Evolutionary conservation across 2,329 filamentous ascomycete genomes (phyloP), one percentile per base, ranked within the genome.

Genomic region (Penicillium sp.): DNA sequence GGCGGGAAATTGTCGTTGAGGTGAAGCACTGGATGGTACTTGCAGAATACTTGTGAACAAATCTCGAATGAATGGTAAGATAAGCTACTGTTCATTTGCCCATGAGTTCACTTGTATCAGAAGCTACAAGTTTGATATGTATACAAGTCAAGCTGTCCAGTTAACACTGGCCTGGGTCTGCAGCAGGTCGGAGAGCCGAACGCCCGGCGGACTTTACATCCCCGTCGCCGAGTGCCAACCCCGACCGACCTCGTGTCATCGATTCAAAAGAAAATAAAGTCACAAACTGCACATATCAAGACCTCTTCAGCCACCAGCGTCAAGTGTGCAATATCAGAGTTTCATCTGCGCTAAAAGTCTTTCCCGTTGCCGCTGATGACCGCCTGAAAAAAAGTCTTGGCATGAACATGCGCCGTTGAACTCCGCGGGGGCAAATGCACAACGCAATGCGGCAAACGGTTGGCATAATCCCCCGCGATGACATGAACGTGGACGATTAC

Each of bases 351-450:
- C 53, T 55, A 41, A 35, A 41, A 5, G 13, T 10, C 19, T n/a
- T 14, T 16, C 43, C 13, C 24, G 33, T 24, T 33, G 37, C 37
- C 54, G 31, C 24, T 27, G 37, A 43, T 19, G 36, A 44, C 24
- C 40, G 31, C 37, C 39, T 35, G 31, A 37, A 53, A n/a, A 14
- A 47, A 59, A 50, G 62, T 60, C 62, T 66, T 66, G 64, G 64
- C 64, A 62, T 66, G 56, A 66, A 46, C 54, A 44, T 22, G 35
- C 55, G 44, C 52, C 57, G 51, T 56, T 58, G 52, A 60, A 27
- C 40, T 49, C 41, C 18, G 39, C 41, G 41, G 57, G 56, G 55
- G 61, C 50, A 59, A 57, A 65, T 65, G 61, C 61, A 62, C 60
- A 55, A 58, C 56, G 59, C 60, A 61, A 62, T 63, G 54, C 54